Evolutionary conservation across 2,329 filamentous ascomycete genomes (phyloP), one percentile per base, ranked within the genome.

Genomic region (Cordyceps farinosa): DNA sequence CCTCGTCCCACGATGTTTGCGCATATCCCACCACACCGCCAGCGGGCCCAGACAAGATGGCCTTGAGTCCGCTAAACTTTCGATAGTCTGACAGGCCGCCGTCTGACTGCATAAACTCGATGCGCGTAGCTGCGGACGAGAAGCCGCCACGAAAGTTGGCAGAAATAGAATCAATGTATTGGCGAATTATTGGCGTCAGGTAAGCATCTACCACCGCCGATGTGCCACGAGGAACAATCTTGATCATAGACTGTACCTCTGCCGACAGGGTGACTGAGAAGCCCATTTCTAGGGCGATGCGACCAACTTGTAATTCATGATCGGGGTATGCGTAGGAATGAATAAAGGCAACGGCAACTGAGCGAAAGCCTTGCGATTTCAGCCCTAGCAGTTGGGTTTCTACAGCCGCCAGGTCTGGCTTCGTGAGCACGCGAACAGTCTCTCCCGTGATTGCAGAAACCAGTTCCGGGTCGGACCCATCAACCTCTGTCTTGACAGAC

Each of bases 21-120:
- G 89, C 89, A 72, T 91, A 91, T 3, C 90, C 90, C 1, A 92
- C 88, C 0, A 92, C 89, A 53, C 90, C 90, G 17, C 89, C 90
- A n/a, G 90, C 90, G 5, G 90, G 90, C 0, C 90, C 90, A 1
- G 87, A 90, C 0, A 92, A 74, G 47, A 92, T 90, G 0, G 87
- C 88, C 66, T 85, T 83, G 6, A 91, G 75, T 0, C 89, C 90
- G 17, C 85, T 88, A 70, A 92, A 91, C 61, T 80, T 83, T 65
- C 82, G 79, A 5, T 86, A 84, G 67, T 86, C 83, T 1, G 78
- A 76, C 1, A 83, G 70, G 0, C 79, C 79, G 3, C 80, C 79
- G 52, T 82, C 79, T 0, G 85, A 88, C 69, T 90, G 87, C 87
- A 90, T 90, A 68, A 91, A 90, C 70, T 90, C 87, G 74, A 88